Evolutionary conservation across 148 eudicot genomes (phyloP).

Genomic region (Rhododendron ovatum): DNA sequence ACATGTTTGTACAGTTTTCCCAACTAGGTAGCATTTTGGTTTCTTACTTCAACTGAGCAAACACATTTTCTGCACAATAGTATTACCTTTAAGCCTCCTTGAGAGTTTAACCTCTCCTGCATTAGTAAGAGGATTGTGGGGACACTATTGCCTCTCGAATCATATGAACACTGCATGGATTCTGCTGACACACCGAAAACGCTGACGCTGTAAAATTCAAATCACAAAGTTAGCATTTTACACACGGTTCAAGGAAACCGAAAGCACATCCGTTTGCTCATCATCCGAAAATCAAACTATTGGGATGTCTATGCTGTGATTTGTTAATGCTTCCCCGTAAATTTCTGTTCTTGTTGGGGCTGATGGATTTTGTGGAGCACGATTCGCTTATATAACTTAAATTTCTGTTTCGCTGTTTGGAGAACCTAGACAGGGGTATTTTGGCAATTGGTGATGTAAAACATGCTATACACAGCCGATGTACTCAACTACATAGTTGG

Average conservation of each 20-base stretch:
- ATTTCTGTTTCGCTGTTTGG: not conserved
- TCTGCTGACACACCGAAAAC: slow-evolving; percentile 93
- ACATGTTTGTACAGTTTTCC: not conserved
- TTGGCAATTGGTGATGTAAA: not conserved
- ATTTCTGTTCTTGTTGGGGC: not conserved
- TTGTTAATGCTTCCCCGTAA: not conserved
- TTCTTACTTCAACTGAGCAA: not conserved
- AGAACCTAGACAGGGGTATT: not conserved
- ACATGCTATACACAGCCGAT: not conserved
- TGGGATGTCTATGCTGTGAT: not conserved
- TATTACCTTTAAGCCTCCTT: slow-evolving; percentile 70
- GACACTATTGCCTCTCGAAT: slow-evolving; percentile 82
- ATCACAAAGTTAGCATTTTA: not conserved
- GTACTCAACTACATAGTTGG: not conserved
- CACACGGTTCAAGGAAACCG: not conserved
- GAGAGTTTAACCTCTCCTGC: slow-evolving; percentile 71
- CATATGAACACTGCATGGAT: slow-evolving; percentile 84
- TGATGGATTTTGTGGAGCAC: not conserved
- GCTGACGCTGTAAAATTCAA: slow-evolving; percentile 49
- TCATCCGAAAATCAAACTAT: not conserved
- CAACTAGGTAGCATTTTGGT: not conserved
- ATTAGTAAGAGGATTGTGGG: slow-evolving; percentile 76
- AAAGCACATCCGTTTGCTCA: not conserved
- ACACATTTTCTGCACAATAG: not conserved
- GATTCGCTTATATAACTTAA: not conserved